Base-by-base conservation (phyloP, 176 grass and related monocot genomes). In the Juncus effusus region DNA sequence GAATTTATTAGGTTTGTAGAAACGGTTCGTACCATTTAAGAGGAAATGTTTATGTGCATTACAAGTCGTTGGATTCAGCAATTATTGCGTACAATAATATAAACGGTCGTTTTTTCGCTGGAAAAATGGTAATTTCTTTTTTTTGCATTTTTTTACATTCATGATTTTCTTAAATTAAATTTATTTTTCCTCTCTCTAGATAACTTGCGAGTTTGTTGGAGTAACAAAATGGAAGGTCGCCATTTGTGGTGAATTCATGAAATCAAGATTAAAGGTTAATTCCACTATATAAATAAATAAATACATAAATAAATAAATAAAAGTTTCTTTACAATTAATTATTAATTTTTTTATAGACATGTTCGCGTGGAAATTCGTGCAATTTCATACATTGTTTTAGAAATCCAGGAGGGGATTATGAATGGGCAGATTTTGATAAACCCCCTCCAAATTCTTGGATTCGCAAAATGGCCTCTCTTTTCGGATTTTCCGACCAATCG, bases 211-310 rank as follows among this genome's bases (percentile, higher is more conserved):
- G 60, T 99, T 89, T 78, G 83, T 89, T 73, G 78, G 85, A 54
- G 10, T 99, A 38, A 90, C 94, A 61, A 99, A 62, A 84, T 99
- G 94, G 94, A 99, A 90, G 60, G 75, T 85, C 74, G 94, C 94
- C 40, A 99, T 93, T 77, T 93, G 94, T 63, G 94, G 94, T 51
- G 94, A 99, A 65, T 99, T 82, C 78, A 93, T 93, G 94, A 89
- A 90, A 56, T 84, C 88, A 70, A 92, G 85, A 74, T 79, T 93
- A 52, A 99, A 99, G 88, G 94, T 99, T 81, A 38, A 57, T 5
- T 5, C 44, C 9, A 47, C 44, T 47, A 6, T 47, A 6, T 6
- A 47, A 9, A 6, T 47, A 6, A 0, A 47, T 47, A 28, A 9
- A 6, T 47, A 6, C 44, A 47, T 47, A 28, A 28, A 28, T 28